Evolutionary conservation across 257 asterid genomes (phyloP), one percentile per base, ranked within the genome.

Genomic region (Ocimum tenuiflorum): DNA sequence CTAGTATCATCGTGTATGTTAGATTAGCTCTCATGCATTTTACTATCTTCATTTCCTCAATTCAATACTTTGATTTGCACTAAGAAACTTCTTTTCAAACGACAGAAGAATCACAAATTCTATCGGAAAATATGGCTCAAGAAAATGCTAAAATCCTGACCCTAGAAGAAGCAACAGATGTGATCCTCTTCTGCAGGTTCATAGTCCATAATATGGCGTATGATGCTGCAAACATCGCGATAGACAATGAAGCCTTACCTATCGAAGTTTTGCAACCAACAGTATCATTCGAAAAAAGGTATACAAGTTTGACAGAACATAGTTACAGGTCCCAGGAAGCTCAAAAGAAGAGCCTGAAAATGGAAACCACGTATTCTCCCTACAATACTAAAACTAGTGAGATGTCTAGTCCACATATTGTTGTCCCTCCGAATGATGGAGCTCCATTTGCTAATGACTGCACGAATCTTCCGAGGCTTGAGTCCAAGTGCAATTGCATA

Each of bases 141-240:
- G 39, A 47, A 39, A 80, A 75, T 43, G 54, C 83, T 4, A 82
- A 84, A 81, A 94, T 86, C 91, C 75, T 82, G 66, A 90, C 92
- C 15, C 78, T 88, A 7, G 99, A 94, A 73, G 99, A 94, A 83
- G 99, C 95, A 70, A 83, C 96, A 1, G 95, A 94, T 48, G 78
- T 90, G 5, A 90, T 88, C 73, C 96, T 94, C 76, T 87, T 90
- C 83, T 90, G 97, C 83, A 86, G 97, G 73, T 94, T 97, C 57
- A 88, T 88, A 22, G 91, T 88, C 80, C 97, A 94, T 79, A 85
- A 82, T 47, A 75, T 94, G 36, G 97, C 87, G 51, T 85, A 85
- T 22, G 81, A 84, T 64, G 97, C 99, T 62, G 99, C 95, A 57
- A 84, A 84, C 74, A 79, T 83, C 14, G 95, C 94, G 11, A 81